Conservation (phyloP, 768 basidiomycete genomes). For the Guyanaporus albipodus region DNA sequence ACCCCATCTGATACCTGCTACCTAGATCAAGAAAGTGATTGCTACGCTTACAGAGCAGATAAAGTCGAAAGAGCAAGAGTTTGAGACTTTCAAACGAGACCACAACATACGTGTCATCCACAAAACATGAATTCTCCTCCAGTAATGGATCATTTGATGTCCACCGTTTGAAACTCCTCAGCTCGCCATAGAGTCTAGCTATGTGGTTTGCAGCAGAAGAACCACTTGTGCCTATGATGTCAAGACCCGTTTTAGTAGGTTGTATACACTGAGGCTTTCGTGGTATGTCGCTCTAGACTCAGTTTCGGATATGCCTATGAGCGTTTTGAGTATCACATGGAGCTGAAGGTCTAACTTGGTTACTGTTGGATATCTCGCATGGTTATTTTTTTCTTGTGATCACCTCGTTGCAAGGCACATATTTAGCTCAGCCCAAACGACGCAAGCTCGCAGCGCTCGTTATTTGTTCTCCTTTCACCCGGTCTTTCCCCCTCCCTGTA, state of each 20-base stretch:
- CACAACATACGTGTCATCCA: conserved; percentile 66
- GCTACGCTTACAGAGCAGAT: conserved; percentile 79
- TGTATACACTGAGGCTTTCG: background rate
- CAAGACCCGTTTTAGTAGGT: conserved; percentile 3
- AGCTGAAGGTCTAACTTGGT: background rate
- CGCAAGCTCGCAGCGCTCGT: too few relatives aligned
- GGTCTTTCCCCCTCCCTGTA: too few relatives aligned
- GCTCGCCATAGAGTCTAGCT: background rate
- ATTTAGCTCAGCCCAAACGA: background rate
- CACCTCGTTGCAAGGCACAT: conserved; percentile 10
- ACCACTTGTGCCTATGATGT: conserved; percentile 8
- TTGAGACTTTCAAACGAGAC: conserved; percentile 74
- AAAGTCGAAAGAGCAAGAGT: conserved; percentile 81
- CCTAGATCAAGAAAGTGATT: conserved; percentile 80
- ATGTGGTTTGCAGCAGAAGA: background rate
- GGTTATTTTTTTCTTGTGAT: conserved; percentile 1
- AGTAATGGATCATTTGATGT: background rate
- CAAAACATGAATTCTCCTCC: conserved; percentile 21
- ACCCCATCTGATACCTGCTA: conserved; percentile 8
- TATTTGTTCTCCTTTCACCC: background rate
- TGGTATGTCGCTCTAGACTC: background rate
- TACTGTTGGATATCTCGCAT: background rate
- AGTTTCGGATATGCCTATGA: too few relatives aligned
- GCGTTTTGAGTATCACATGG: background rate
- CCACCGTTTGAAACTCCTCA: background rate